Percentiles rank a stretch among this genome's conserved stretches.
Evolutionary conservation across 768 basidiomycete genomes (phyloP).

Genomic region (Calocybe cyanea): DNA sequence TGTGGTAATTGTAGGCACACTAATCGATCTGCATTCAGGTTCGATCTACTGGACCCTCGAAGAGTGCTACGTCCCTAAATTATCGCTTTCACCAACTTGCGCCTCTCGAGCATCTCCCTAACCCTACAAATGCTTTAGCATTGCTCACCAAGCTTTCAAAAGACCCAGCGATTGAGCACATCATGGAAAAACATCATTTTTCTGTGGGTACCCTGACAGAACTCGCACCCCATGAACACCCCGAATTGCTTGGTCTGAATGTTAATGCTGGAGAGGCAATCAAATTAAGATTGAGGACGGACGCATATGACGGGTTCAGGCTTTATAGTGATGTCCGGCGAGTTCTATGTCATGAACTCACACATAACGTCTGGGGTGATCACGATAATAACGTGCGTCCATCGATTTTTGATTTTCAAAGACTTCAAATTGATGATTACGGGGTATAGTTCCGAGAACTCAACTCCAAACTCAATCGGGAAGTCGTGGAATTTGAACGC

Average conservation of each 20-base stretch:
- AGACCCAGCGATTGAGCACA: constrained; percentile 67
- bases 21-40: constrained; percentile 32
- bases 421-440: too few relatives aligned
- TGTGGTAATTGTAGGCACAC: neutral
- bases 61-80: constrained; percentile 28
- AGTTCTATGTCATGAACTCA: constrained; percentile 73
- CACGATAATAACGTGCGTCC: constrained; percentile 68
- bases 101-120: constrained; percentile 62
- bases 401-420: too few relatives aligned
- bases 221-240: constrained; percentile 75
- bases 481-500: constrained; percentile 67
- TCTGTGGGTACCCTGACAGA: constrained; percentile 70
- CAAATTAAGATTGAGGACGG: constrained; percentile 65
- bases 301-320: constrained; percentile 70
- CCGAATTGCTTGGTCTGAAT: constrained; percentile 67
- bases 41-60: constrained; percentile 49
- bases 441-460: constrained; percentile 62
- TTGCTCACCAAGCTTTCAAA: constrained; percentile 56
- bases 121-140: constrained; percentile 50
- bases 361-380: constrained; percentile 71
- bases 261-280: constrained; percentile 58
- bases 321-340: constrained; percentile 61
- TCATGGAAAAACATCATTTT: constrained; percentile 70
- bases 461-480: constrained; percentile 69
- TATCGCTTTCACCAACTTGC: constrained; percentile 65